These are phyloP conservation scores for Scorias spongiosa DNA, from an alignment of 2,329 filamentous ascomycete species.

Conservation along the genomic window DNA sequence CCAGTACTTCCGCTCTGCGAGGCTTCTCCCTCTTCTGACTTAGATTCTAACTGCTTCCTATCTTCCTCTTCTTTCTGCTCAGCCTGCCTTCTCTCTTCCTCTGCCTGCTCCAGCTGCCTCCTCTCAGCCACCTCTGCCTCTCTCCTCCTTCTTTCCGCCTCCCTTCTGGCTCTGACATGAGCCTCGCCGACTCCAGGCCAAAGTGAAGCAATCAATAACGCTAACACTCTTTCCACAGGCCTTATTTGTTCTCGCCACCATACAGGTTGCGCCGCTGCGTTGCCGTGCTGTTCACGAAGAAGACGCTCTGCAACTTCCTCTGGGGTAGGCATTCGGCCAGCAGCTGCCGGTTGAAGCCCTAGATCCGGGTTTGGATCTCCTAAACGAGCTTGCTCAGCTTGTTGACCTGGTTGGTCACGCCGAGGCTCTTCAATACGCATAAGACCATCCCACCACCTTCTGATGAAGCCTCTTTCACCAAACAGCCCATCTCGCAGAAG, in stretches of 20 bases:
- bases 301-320: conserved; percentile 28
- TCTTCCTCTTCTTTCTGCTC: too few species aligned
- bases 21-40: too few species aligned
- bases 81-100: conserved; percentile 5
- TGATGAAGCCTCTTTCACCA: conserved; percentile 22
- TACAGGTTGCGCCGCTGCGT: conserved; percentile 7
- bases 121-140: conserved; percentile 3
- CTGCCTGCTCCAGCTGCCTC: conserved; percentile 3
- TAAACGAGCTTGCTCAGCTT: neutral
- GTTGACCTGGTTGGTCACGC: neutral
- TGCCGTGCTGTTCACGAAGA: conserved; percentile 14
- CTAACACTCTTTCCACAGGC: conserved; percentile 38
- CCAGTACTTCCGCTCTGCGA: too few species aligned
- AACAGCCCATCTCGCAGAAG: conserved; percentile 27
- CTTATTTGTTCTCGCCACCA: conserved; percentile 24
- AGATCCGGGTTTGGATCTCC: neutral
- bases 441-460: conserved; percentile 30
- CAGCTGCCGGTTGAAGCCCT: neutral
- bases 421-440: conserved; percentile 12
- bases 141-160: conserved; percentile 24
- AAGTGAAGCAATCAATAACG: conserved; percentile 47
- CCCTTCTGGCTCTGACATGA: conserved; percentile 39
- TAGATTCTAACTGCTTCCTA: too few species aligned
- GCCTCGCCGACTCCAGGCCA: conserved; percentile 48
- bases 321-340: conserved; percentile 20